Percentiles rank a stretch among this genome's conserved stretches.
These are phyloP conservation scores for Phyllosticta citribraziliensis DNA, from an alignment of 2,329 filamentous ascomycete species.

Conservation along the genomic window DNA sequence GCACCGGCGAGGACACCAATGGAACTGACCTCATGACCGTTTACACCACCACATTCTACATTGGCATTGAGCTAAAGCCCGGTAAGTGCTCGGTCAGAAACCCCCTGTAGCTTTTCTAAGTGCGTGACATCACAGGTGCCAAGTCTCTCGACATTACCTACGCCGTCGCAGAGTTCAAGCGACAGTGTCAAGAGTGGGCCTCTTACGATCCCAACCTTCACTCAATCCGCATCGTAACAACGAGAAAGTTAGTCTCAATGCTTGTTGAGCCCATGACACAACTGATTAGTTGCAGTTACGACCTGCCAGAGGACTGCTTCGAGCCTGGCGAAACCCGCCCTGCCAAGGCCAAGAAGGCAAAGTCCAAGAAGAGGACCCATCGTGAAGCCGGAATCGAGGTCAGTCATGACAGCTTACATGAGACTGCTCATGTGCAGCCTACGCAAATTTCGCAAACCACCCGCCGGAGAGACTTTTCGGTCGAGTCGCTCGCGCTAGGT, in stretches of 20 bases:
- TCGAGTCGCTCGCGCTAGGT: slow-evolving; percentile 9
- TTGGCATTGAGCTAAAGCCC: slow-evolving; percentile 71
- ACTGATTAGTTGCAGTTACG: slow-evolving; percentile 49
- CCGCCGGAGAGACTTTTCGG: slow-evolving; percentile 1
- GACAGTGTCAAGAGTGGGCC: slow-evolving; percentile 65
- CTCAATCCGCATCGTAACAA: slow-evolving; percentile 70
- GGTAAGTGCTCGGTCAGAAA: slow-evolving; percentile 43
- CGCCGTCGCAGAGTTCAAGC: slow-evolving; percentile 79
- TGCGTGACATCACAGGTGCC: slow-evolving; percentile 38
- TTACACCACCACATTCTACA: slow-evolving; percentile 89
- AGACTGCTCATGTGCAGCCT: background rate
- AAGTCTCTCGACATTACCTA: slow-evolving; percentile 69
- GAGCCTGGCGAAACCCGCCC: slow-evolving; percentile 57
- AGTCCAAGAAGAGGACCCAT: slow-evolving; percentile 18
- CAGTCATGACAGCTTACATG: slow-evolving; percentile 6
- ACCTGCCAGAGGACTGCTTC: slow-evolving; percentile 86
- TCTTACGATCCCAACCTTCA: slow-evolving; percentile 67
- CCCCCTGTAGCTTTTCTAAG: slow-evolving; percentile 24
- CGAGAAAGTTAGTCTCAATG: slow-evolving; percentile 61
- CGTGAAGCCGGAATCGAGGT: slow-evolving; percentile 10
- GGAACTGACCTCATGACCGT: slow-evolving; percentile 43
- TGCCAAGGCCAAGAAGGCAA: slow-evolving; percentile 31
- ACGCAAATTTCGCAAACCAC: slow-evolving; percentile 1
- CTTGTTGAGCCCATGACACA: background rate
- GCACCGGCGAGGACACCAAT: slow-evolving; percentile 29